phyloP scores from a whole-genome alignment of 75 land plant genomes.

The Picea glauca region DNA sequence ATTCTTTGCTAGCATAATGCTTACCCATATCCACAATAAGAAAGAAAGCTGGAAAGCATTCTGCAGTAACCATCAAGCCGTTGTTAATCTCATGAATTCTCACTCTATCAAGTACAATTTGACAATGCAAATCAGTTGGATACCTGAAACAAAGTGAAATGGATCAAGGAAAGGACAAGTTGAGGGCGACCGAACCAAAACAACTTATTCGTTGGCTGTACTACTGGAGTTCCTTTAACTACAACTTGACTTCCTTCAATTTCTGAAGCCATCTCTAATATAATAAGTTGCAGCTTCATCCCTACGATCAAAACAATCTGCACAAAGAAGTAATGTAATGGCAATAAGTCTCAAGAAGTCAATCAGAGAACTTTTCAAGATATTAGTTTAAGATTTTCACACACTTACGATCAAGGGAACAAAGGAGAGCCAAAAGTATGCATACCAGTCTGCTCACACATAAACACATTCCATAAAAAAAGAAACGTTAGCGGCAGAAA shows the following conservation, averaged over 20 bases:
- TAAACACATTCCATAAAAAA: no score
- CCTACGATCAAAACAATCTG: conserved; percentile 57
- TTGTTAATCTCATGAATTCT: not conserved
- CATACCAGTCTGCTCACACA: not conserved
- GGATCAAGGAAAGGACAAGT: conserved; percentile 43
- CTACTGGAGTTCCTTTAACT: conserved; percentile 26
- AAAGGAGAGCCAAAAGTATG: not conserved
- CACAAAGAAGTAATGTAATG: conserved; percentile 3
- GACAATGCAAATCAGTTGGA: no score
- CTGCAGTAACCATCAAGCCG: conserved; percentile 19
- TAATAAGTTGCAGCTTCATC: conserved; percentile 51
- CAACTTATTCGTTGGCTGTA: conserved; percentile 46
- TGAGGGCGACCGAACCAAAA: conserved; percentile 57
- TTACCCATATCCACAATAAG: conserved; percentile 64
- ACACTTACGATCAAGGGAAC: not conserved
- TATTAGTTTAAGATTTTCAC: not conserved
- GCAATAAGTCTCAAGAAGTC: conserved; percentile 8
- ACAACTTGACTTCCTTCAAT: conserved; percentile 21
- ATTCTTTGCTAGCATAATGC: not conserved
- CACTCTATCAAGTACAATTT: no score
- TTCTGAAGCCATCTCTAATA: conserved; percentile 37
- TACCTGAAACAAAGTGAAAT: conserved; percentile 61
- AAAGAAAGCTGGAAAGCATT: conserved; percentile 73
- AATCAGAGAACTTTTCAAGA: not conserved
- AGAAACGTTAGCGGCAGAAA: no score